A percentile compares a stretch with the other conserved stretches of the same genome.
These are phyloP conservation scores for Tylopilus felleus DNA, from an alignment of 768 basidiomycete species.

Conservation along the genomic window DNA sequence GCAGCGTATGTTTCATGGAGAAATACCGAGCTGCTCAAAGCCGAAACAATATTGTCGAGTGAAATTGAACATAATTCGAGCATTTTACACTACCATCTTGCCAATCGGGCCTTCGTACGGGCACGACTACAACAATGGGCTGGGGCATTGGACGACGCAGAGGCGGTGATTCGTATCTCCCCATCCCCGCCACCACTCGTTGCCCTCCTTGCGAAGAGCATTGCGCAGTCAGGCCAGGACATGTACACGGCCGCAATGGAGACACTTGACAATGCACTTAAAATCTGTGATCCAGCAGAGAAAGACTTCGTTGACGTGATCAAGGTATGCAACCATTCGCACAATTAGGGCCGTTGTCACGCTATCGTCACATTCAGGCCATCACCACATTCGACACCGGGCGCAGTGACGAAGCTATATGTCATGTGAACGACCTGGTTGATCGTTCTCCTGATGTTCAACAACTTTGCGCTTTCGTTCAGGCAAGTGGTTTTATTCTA, in stretches of 20 bases:
- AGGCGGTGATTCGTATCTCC: constrained; percentile 1
- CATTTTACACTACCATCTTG: background rate
- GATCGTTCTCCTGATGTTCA: background rate
- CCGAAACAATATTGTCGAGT: constrained; percentile 14
- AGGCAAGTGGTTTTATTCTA: constrained; percentile 3
- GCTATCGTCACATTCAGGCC: background rate
- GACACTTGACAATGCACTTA: background rate
- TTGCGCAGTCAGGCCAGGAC: background rate
- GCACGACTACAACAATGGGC: constrained; percentile 6
- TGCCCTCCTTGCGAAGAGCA: constrained; percentile 7
- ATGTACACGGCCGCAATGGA: background rate
- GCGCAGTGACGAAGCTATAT: background rate
- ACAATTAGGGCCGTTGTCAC: background rate
- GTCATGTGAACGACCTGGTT: background rate
- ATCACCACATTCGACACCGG: constrained; percentile 10
- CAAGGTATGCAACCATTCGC: constrained; percentile 5
- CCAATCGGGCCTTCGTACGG: constrained; percentile 17
- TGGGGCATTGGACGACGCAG: constrained; percentile 11
- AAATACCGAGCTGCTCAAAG: background rate
- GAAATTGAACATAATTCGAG: constrained; percentile 6
- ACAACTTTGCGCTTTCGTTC: constrained; percentile 9
- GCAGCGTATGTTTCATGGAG: constrained; percentile 10
- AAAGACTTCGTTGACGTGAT: constrained; percentile 6
- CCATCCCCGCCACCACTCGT: background rate
- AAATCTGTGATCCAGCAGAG: constrained; percentile 1